Percentiles rank a stretch among this genome's conserved stretches.
These are phyloP conservation scores for Echria macrotheca DNA, from an alignment of 495 filamentous ascomycete species.

Conservation along the genomic window DNA sequence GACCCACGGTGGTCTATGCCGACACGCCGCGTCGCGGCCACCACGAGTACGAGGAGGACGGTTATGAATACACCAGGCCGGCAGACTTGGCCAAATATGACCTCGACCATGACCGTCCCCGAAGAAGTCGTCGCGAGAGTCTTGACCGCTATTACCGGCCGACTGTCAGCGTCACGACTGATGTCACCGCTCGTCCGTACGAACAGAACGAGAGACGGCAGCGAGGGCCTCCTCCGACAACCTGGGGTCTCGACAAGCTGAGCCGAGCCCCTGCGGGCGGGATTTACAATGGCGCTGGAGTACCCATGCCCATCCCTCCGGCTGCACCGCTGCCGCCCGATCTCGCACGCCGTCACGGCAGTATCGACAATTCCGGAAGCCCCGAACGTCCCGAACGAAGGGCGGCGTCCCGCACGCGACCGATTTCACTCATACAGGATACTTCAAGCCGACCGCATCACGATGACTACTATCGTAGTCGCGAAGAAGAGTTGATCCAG, in stretches of 20 bases:
- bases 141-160: conserved; percentile 55
- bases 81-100: conserved; percentile 65
- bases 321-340: conserved; percentile 33
- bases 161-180: conserved; percentile 59
- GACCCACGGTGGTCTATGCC: conserved; percentile 31
- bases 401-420: conserved; percentile 28
- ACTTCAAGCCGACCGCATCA: conserved; percentile 28
- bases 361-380: conserved; percentile 29
- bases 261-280: conserved; percentile 31
- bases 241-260: conserved; percentile 58
- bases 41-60: conserved; percentile 58
- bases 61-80: conserved; percentile 68
- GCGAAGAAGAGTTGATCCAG: conserved; percentile 32
- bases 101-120: conserved; percentile 40
- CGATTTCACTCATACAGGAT: conserved; percentile 46
- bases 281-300: conserved; percentile 39
- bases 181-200: conserved; percentile 40
- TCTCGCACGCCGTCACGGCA: conserved; percentile 21
- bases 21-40: conserved; percentile 25
- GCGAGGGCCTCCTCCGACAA: conserved; percentile 56
- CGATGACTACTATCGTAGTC: conserved; percentile 38
- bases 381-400: conserved; percentile 27
- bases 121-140: conserved; percentile 43
- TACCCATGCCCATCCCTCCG: conserved; percentile 40
- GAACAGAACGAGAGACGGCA: conserved; percentile 33